These are phyloP conservation scores for Xylaria sp. DNA, from an alignment of 2,329 filamentous ascomycete genomes.

Conservation along the genomic window DNA sequence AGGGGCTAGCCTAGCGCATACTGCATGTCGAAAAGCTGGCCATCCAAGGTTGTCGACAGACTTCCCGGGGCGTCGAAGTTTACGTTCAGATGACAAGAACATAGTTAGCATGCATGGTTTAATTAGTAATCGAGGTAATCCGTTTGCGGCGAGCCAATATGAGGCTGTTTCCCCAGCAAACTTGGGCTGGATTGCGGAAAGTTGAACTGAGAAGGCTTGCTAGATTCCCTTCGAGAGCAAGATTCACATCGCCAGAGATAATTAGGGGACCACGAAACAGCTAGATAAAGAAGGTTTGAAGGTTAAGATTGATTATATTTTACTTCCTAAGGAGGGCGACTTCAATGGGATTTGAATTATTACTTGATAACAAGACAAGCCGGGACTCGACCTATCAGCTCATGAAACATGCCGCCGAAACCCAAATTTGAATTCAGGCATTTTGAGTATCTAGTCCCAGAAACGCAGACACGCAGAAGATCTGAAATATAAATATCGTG, in stretches of 20 bases:
- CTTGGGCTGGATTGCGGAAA: conserved; percentile 3
- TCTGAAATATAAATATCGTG: too few species aligned
- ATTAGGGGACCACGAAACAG: too few species aligned
- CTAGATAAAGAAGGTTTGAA: conserved; percentile 13
- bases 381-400: too few species aligned
- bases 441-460: too few species aligned
- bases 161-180: conserved; percentile 10
- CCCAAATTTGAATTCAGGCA: too few species aligned
- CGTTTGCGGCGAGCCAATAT: conserved; percentile 14
- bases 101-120: neutral
- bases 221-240: conserved; percentile 5
- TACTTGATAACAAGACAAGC: too few species aligned
- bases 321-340: too few species aligned
- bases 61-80: neutral
- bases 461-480: too few species aligned
- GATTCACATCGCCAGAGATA: neutral
- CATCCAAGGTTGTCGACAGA: conserved; percentile 2
- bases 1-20: neutral
- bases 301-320: too few species aligned
- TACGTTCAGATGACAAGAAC: neutral
- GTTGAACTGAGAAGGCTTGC: neutral
- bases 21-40: conserved; percentile 14
- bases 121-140: neutral
- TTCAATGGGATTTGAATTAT: too few species aligned
- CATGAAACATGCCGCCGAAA: too few species aligned